These are phyloP conservation scores for Coix lacrymajobi DNA, from an alignment of 176 grass and related monocot species.

Conservation along the genomic window DNA sequence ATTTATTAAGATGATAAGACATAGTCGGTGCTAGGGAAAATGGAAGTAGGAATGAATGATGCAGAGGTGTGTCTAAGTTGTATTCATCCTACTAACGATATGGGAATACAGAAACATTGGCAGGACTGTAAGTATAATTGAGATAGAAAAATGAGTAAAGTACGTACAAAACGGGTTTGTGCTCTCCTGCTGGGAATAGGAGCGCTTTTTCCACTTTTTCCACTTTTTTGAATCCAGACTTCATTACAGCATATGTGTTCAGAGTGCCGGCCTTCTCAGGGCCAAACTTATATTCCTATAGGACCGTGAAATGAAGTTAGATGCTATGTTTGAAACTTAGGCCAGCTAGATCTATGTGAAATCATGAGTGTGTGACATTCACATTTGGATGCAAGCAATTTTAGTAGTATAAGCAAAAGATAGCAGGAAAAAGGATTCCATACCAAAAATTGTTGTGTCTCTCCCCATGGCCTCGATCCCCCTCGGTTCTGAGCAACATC, in stretches of 20 bases:
- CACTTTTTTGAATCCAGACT: not conserved
- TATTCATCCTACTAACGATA: too few relatives aligned
- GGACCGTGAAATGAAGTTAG: not conserved
- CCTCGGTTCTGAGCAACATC: not conserved
- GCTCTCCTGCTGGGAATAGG: not conserved
- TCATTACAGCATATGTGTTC: constrained; percentile 10
- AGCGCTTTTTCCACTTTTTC: not conserved
- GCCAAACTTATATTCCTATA: constrained; percentile 8
- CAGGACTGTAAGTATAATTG: too few relatives aligned
- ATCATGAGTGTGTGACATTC: too few relatives aligned
- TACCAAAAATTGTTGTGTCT: constrained; percentile 1
- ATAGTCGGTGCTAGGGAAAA: too few relatives aligned
- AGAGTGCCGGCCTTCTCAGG: not conserved
- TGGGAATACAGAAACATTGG: too few relatives aligned
- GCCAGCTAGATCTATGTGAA: not conserved
- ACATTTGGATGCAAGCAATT: too few relatives aligned
- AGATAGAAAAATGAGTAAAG: not conserved
- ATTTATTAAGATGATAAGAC: too few relatives aligned
- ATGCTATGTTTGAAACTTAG: not conserved
- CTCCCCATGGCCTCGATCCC: not conserved
- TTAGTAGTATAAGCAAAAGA: too few relatives aligned
- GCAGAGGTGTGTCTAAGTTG: too few relatives aligned
- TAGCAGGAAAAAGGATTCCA: not conserved
- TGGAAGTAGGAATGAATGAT: too few relatives aligned
- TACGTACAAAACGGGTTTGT: not conserved